Evolutionary conservation across 768 basidiomycete genomes (phyloP).

Genomic region (Amanita pseudoporphyria): DNA sequence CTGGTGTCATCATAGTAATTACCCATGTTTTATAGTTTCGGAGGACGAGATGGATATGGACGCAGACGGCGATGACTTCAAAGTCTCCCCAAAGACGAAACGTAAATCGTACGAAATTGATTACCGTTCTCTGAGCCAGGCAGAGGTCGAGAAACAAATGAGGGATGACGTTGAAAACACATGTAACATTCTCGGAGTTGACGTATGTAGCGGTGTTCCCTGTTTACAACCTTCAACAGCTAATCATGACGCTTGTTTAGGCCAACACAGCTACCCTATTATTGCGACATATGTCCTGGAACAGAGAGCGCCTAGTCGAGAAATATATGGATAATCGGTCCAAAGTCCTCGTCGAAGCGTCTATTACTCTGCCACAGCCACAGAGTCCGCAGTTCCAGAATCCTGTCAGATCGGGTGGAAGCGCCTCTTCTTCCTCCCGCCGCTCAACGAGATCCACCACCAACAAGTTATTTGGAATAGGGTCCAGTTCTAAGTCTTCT

Average conservation of each 20-base stretch:
- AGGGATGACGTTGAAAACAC: constrained; percentile 76
- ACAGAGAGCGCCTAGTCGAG: constrained; percentile 92
- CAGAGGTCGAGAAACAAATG: constrained; percentile 73
- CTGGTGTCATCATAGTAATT: constrained; percentile 1
- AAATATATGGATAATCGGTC: constrained; percentile 93
- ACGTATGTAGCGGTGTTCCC: constrained; percentile 43
- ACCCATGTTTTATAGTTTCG: constrained; percentile 14
- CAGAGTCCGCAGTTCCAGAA: constrained; percentile 1
- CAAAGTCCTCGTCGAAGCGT: constrained; percentile 63
- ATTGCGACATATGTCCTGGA: constrained; percentile 83
- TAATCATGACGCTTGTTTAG: constrained; percentile 25
- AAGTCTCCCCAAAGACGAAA: constrained; percentile 41
- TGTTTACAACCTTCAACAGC: neutral
- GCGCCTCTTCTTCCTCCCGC: constrained; percentile 17
- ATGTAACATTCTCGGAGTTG: constrained; percentile 77
- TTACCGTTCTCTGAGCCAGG: constrained; percentile 65
- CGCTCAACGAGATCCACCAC: constrained; percentile 27
- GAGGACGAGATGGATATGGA: constrained; percentile 70
- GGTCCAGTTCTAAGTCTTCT: constrained; percentile 21
- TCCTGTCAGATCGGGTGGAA: constrained; percentile 8
- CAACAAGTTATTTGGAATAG: constrained; percentile 27
- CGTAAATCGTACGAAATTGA: constrained; percentile 78
- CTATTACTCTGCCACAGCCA: constrained; percentile 35
- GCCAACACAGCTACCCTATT: constrained; percentile 62
- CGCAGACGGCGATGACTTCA: constrained; percentile 54